Percentiles rank a stretch among this genome's conserved stretches.
Conservation (phyloP, 192 early-diverging fungal species). For the Umbelopsis ramanniana region DNA sequence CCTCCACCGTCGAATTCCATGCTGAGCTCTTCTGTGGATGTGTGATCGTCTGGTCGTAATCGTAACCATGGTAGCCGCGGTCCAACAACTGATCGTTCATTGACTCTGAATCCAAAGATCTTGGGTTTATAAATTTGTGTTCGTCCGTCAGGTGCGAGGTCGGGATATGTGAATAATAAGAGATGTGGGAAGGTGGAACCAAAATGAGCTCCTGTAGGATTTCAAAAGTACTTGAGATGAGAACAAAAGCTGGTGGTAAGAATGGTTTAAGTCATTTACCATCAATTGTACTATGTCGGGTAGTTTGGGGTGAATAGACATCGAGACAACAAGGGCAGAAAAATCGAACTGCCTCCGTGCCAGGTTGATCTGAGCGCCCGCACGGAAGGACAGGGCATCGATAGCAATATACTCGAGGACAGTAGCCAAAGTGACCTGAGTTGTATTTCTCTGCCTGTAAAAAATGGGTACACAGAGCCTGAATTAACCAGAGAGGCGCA, state of each 20-base stretch:
- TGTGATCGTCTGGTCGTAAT: slow-evolving; percentile 35
- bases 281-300: slow-evolving; percentile 68
- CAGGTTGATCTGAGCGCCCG: slow-evolving; percentile 68
- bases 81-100: slow-evolving; percentile 70
- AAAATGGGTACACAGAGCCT: slow-evolving; percentile 36
- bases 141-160: slow-evolving; percentile 65
- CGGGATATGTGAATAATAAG: slow-evolving; percentile 86
- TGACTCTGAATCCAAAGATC: slow-evolving; percentile 93
- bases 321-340: slow-evolving; percentile 82
- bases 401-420: slow-evolving; percentile 74
- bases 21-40: background rate
- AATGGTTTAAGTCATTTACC: slow-evolving; percentile 42
- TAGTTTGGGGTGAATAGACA: slow-evolving; percentile 73
- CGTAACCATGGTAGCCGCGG: slow-evolving; percentile 96
- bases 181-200: slow-evolving; percentile 93
- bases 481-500: background rate
- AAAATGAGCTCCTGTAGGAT: slow-evolving; percentile 80
- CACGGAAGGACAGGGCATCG: slow-evolving; percentile 66
- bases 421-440: slow-evolving; percentile 73
- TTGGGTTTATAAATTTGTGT: slow-evolving; percentile 75
- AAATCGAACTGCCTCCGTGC: slow-evolving; percentile 73
- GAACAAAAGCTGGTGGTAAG: slow-evolving; percentile 31
- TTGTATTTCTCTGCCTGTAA: slow-evolving; percentile 71
- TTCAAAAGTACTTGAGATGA: background rate
- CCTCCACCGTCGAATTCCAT: background rate